Evolutionary conservation across 148 eudicot genomes (phyloP).

Genomic region (Diospyros lotus): DNA sequence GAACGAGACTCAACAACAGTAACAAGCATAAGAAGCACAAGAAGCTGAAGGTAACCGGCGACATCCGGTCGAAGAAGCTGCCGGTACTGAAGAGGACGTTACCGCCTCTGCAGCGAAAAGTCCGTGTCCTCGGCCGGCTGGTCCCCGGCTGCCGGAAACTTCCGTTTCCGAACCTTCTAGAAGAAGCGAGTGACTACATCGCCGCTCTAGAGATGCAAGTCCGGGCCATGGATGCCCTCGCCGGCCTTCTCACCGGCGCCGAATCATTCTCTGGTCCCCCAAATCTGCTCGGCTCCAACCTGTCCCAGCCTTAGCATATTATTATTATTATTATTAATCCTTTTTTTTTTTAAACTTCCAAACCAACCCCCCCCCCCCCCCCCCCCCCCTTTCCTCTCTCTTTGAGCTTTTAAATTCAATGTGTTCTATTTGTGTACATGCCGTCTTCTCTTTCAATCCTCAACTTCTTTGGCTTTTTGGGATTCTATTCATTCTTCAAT

Average conservation of each 20-base stretch:
- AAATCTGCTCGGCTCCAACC: slow-evolving; percentile 24
- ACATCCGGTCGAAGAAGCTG: slow-evolving; percentile 21
- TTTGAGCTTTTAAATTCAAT: slow-evolving; percentile 29
- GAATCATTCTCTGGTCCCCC: slow-evolving; percentile 8
- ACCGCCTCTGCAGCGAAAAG: slow-evolving; percentile 50
- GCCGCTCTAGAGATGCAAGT: slow-evolving; percentile 89
- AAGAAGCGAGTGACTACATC: slow-evolving; percentile 72
- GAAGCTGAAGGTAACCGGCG: slow-evolving; percentile 30
- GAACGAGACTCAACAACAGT: slow-evolving; percentile 23
- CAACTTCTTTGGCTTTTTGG: not conserved
- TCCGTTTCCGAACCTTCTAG: slow-evolving; percentile 72
- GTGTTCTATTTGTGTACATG: slow-evolving; percentile 39
- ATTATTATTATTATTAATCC: not conserved
- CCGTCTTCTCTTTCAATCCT: not conserved
- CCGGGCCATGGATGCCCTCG: slow-evolving; percentile 66
- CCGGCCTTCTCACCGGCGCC: slow-evolving; percentile 44
- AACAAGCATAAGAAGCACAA: slow-evolving; percentile 28
- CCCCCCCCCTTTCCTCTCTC: not conserved
- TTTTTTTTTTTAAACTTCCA: slow-evolving; percentile 5
- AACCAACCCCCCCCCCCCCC: slow-evolving; percentile 4
- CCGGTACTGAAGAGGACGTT: slow-evolving; percentile 22
- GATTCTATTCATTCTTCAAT: not conserved
- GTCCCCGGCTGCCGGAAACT: slow-evolving; percentile 85
- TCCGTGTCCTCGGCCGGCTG: slow-evolving; percentile 50
- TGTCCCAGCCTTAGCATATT: slow-evolving; percentile 5